Conservation (phyloP, 805 yeast species). For the Kluyveromyces nonfermentans region DNA sequence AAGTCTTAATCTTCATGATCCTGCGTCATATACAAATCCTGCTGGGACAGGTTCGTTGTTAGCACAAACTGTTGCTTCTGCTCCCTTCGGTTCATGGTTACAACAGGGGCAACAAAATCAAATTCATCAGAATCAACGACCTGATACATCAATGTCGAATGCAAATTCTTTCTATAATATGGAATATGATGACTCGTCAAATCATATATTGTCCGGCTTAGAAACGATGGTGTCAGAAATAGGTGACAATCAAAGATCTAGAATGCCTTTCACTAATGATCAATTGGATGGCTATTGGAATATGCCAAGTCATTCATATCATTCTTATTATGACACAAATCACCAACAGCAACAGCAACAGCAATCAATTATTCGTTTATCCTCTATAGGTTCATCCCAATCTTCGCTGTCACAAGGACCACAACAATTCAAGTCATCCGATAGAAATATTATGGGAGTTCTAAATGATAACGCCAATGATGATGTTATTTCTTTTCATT, state of each 20-base stretch:
- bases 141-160: background rate
- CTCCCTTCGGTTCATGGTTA: conserved; percentile 2
- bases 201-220: conserved; percentile 25
- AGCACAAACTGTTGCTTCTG: conserved; percentile 4
- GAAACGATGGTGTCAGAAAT: conserved; percentile 27
- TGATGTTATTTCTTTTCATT: conserved; percentile 7
- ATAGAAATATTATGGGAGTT: conserved; percentile 1
- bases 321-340: background rate
- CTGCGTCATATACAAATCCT: conserved; percentile 3
- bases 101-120: conserved; percentile 1
- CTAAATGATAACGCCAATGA: conserved; percentile 4
- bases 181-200: conserved; percentile 22
- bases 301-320: background rate
- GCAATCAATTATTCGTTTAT: background rate
- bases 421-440: conserved; percentile 1
- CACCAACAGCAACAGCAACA: background rate
- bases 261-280: conserved; percentile 27
- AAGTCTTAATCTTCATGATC: conserved; percentile 2
- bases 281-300: conserved; percentile 30
- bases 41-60: background rate
- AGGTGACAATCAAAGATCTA: conserved; percentile 19
- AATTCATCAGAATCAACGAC: background rate
- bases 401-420: conserved; percentile 3
- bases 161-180: conserved; percentile 14
- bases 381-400: conserved; percentile 3